Percentiles rank a stretch among this genome's conserved stretches.
phyloP scores from a whole-genome alignment of 2,329 filamentous ascomycete genomes.

The Alternaria tenuissima region DNA sequence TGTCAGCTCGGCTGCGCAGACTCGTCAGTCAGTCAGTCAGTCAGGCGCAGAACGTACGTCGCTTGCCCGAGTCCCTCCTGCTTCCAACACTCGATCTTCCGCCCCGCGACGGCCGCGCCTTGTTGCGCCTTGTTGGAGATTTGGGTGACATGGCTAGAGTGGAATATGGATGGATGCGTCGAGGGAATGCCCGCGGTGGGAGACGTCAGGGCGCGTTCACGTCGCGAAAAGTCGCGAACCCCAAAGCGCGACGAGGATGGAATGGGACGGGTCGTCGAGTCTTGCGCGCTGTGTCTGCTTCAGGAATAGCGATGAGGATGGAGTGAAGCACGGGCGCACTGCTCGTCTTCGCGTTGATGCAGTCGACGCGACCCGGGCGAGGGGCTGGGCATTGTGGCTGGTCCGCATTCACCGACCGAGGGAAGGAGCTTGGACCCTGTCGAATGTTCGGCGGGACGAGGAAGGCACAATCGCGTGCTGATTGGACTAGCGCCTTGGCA shows the following conservation, averaged over 20 bases:
- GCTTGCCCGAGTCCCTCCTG: slow-evolving; percentile 31
- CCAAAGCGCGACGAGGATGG: slow-evolving; percentile 20
- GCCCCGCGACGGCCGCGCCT: slow-evolving; percentile 45
- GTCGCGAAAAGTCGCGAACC: slow-evolving; percentile 3
- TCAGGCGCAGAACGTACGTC: slow-evolving; percentile 23
- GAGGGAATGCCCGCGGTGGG: neutral
- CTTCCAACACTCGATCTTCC: slow-evolving; percentile 28
- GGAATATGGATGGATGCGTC: neutral
- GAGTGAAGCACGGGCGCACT: slow-evolving; percentile 21
- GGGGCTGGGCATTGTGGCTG: slow-evolving; percentile 36
- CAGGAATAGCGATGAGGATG: slow-evolving; percentile 14
- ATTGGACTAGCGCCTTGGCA: slow-evolving; percentile 23
- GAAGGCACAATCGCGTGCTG: slow-evolving; percentile 1
- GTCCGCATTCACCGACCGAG: slow-evolving; percentile 1
- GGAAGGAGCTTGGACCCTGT: too few species aligned
- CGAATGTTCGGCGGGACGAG: too few species aligned
- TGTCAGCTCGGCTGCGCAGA: slow-evolving; percentile 12
- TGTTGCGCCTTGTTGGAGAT: slow-evolving; percentile 37
- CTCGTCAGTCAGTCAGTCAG: neutral
- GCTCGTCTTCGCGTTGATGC: slow-evolving; percentile 15
- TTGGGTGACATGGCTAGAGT: slow-evolving; percentile 31
- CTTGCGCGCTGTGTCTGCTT: neutral
- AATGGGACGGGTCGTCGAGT: neutral
- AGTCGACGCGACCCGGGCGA: neutral
- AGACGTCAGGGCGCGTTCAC: slow-evolving; percentile 7